Evolutionary conservation across 345 rosid genomes (phyloP).

Genomic region (Eucalyptus brandiana): DNA sequence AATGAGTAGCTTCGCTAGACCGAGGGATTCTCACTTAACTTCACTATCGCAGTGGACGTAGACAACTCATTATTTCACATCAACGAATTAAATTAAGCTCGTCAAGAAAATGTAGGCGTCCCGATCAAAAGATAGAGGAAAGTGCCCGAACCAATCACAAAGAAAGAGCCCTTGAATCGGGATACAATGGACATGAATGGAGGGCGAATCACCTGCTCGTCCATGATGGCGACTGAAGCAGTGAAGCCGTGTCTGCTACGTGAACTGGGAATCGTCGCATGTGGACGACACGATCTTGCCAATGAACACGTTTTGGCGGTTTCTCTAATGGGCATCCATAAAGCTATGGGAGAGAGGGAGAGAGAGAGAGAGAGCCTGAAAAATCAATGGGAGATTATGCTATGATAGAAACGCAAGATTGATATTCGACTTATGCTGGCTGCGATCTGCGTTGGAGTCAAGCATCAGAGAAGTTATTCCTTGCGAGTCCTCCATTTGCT

Average conservation of each 20-base stretch:
- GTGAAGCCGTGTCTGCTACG: neutral
- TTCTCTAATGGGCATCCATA: neutral
- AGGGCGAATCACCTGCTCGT: neutral
- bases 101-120: neutral
- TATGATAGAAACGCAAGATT: neutral
- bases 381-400: neutral
- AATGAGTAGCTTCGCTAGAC: neutral
- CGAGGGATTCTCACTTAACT: neutral
- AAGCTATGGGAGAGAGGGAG: neutral
- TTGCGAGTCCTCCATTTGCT: neutral
- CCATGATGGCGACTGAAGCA: neutral
- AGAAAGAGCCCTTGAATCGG: neutral
- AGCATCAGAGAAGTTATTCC: neutral
- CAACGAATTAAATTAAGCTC: neutral
- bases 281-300: neutral
- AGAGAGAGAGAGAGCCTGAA: neutral
- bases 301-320: neutral
- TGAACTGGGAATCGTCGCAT: neutral
- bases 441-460: neutral
- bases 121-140: neutral
- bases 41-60: neutral
- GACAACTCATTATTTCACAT: neutral
- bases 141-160: neutral
- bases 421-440: neutral
- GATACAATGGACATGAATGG: neutral